These are phyloP conservation scores for Dacryopinax spathularia DNA, from an alignment of 768 basidiomycete species.

Conservation along the genomic window DNA sequence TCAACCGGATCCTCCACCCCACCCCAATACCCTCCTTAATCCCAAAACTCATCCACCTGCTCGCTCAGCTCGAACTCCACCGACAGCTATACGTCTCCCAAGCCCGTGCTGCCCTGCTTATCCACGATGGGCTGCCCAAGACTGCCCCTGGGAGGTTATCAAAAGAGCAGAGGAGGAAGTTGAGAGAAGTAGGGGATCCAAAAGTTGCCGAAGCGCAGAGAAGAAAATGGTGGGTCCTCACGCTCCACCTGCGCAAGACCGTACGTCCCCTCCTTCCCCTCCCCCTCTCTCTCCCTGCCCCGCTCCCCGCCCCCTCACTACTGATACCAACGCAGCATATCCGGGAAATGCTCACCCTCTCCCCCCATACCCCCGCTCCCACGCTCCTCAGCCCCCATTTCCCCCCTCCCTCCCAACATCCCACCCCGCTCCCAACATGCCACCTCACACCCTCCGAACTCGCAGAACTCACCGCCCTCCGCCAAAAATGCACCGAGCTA, in stretches of 20 bases:
- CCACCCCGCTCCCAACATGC: slow-evolving; percentile 17
- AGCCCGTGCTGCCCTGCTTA: background rate
- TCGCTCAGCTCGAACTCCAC: background rate
- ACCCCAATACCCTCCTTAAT: background rate
- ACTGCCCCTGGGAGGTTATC: background rate
- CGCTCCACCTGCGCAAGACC: background rate
- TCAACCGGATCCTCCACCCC: background rate
- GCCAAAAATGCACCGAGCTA: slow-evolving; percentile 8
- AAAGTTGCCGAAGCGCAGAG: background rate
- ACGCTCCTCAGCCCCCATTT: slow-evolving; percentile 10
- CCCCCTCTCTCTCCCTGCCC: background rate
- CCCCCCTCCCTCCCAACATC: slow-evolving; percentile 12
- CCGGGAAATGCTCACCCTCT: slow-evolving; percentile 8
- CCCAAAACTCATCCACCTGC: background rate
- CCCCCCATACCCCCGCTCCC: slow-evolving; percentile 5
- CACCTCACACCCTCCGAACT: background rate
- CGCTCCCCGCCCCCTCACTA: too few species aligned
- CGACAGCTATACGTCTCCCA: background rate
- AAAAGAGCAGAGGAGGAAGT: background rate
- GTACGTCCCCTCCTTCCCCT: background rate
- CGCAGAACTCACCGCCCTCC: slow-evolving; percentile 15
- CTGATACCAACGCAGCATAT: slow-evolving; percentile 10
- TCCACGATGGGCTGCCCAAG: background rate
- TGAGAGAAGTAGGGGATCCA: background rate
- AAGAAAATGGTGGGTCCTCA: background rate